Base-by-base conservation (phyloP, 2,329 filamentous ascomycete genomes). In the Neonectria magnoliae region DNA sequence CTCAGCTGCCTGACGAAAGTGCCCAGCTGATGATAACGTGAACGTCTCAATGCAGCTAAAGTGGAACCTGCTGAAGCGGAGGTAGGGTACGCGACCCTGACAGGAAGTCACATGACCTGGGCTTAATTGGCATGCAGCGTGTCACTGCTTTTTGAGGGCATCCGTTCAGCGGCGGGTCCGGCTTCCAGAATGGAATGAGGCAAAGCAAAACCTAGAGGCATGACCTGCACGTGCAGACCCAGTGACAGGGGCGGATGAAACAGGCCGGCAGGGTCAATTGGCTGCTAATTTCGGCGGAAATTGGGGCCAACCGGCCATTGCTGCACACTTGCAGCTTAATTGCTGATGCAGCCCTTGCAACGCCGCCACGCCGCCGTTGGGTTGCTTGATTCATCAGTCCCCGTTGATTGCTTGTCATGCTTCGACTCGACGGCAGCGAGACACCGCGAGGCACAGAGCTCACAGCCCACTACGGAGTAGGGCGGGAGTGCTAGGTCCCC, bases 51-150 rank as follows among this genome's bases (percentile, higher is more conserved):
- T 47, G 14, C 22, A 45, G 45, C 45, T 54, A 57, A 64, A 57
- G 65, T 51, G 54, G 38, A 50, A 29, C 52, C 36, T 38, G 14
- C 36, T 7, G 36, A 7, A 38, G 29, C 16, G 53, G 41, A 20
- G 7, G 25, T 29, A 63, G 52, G 53, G 62, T 55, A 72, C 76
- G 68, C 76, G 76, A 76, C 62, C 44, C 36, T 67, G 66, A 76
- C 76, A 57, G 69, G 73, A 64, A 62, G 58, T 80, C 78, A 80
- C 77, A 68, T 79, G 78, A 70, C 14, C 18, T 25, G 3, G 2
- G 13, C 9, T 50, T 31, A 33, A 50, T 42, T 8, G 38, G n/a
- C 16, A 16, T 16, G 44, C 44, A 38, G 11, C 25, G 4, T n/a
- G 20, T 9, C 14, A 27, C 13, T 48, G 13, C 13, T n/a, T 25